Evolutionary conservation across 1,139 yeast genomes (phyloP), one percentile per base, ranked within the genome.

Genomic region (Zygosaccharomyces sapae): DNA sequence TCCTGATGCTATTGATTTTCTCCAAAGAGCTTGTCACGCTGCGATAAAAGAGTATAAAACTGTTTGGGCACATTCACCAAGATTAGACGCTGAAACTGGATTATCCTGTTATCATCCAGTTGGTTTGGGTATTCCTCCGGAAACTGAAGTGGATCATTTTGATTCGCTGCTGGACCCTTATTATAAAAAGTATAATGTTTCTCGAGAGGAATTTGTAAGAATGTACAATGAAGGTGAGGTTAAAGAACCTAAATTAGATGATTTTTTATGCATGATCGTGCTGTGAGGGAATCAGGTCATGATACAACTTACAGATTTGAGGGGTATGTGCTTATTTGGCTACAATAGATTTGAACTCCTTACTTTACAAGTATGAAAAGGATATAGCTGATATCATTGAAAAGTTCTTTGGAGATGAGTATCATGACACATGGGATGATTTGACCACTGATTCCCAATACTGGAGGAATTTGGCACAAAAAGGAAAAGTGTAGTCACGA

Each of bases 261-360:
- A 81, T 94, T 88, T 67, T 87, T 92, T 66, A 67, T 86, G 47
- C 96, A 92, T 65, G 98, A 92, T 67, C 76, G 97, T 52, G 97
- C 96, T 1, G 96, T 92, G n/a, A 79, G 98, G 62, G 98, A 92
- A 68, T 84, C 95, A 39, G 98, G 98, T 1, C 98, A 92, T 66
- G 98, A 92, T 65, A 94, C 97, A 0, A 77, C 92, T 2, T 89
- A 90, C 64, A 75, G 98, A 59, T 72, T 92, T 46, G 97, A 90
- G 69, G 95, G 31, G 77, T 80, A 44, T 87, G 96, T 68, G 97
- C 96, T 0, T 73, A 86, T 62, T 71, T 92, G 55, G 97, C 96
- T 2, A 92, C 97, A 0, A 84, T 92, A 46, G 98, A 92, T 65
- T 74, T 92, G 60, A 90, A 90, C 68, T 76, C 95, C 3, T 71